phyloP scores from a whole-genome alignment of 169 alveolate species.

The Sarcocystis neurona region DNA sequence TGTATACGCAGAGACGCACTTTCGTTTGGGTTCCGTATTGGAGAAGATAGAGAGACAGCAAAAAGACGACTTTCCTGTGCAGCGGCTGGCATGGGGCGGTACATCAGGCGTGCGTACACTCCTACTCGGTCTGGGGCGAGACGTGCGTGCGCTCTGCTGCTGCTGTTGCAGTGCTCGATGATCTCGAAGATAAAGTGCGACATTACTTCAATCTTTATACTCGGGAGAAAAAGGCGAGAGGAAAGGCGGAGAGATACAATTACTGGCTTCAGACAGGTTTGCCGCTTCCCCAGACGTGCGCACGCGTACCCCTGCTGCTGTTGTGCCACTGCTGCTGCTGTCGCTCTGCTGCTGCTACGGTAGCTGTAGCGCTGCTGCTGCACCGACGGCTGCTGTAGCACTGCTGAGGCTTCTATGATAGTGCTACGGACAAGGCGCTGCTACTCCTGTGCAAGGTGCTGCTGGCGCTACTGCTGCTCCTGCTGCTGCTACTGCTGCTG shows the following conservation, averaged over 20 bases:
- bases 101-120: no score
- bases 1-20: no score
- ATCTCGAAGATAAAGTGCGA: constrained; percentile 64
- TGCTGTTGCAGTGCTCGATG: constrained; percentile 41
- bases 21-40: no score
- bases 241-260: constrained; percentile 34
- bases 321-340: no score
- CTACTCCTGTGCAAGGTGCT: not conserved
- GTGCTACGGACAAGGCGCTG: not conserved
- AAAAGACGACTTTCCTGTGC: no score
- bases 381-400: not conserved
- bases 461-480: not conserved
- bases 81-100: no score
- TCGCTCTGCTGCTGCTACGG: no score
- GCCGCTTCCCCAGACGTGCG: no score
- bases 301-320: not conserved
- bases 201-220: constrained; percentile 56
- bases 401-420: not conserved
- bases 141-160: no score
- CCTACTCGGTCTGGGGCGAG: no score
- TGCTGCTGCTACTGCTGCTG: constrained; percentile 8
- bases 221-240: constrained; percentile 46
- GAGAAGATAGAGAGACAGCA: no score
- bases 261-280: constrained; percentile 67
- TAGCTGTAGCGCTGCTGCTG: not conserved